Base-by-base conservation (phyloP, 2,329 filamentous ascomycete genomes). In the Clonostachys solani region DNA sequence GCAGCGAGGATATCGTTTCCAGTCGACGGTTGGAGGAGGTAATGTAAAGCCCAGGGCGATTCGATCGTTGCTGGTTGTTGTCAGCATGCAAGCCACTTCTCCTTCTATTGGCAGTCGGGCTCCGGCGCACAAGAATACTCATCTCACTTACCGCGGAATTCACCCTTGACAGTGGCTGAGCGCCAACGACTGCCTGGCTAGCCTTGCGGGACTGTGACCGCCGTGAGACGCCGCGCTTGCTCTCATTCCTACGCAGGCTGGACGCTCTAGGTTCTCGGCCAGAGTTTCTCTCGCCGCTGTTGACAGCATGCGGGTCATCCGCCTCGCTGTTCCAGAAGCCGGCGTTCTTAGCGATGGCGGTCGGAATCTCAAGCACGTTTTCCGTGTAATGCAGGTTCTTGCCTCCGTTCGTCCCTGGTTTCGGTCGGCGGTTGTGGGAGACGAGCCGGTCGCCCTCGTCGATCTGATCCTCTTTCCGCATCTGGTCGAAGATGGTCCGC, bases 381-480 rank as follows among this genome's bases (percentile, higher is more conserved):
- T 97, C 94, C 0, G 87, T 86, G 54, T 91, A 86, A 64, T 96
- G 92, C 33, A 95, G 70, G 58, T 97, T 97, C 70, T 95, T 96
- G 37, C 92, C 92, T 1, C 85, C 84, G 34, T 82, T 81, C 1
- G 86, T 90, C 13, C 85, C 86, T 5, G 86, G 83, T 55, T 82
- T 85, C 19, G 73, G 74, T 49, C 66, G 74, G 34, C 89, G 82
- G 62, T 97, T 97, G 68, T 95, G 91, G 47, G 88, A 87, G 34
- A 96, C 92, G 37, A 99, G 69, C n/a, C 92, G 85, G 53, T 89
- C 89, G 46, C 92, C 86, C 48, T 96, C 92, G n/a, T 92, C 89
- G 9, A 92, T 83, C 33, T 83, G 85, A 57, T 97, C 92, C 48
- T 95, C 89, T 54, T 88, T 89, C 50, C 89, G 80, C 65, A 97